Evolutionary conservation across 1,284 basidiomycete genomes (phyloP), one percentile per base, ranked within the genome.

Genomic region (Irpex lacteus): DNA sequence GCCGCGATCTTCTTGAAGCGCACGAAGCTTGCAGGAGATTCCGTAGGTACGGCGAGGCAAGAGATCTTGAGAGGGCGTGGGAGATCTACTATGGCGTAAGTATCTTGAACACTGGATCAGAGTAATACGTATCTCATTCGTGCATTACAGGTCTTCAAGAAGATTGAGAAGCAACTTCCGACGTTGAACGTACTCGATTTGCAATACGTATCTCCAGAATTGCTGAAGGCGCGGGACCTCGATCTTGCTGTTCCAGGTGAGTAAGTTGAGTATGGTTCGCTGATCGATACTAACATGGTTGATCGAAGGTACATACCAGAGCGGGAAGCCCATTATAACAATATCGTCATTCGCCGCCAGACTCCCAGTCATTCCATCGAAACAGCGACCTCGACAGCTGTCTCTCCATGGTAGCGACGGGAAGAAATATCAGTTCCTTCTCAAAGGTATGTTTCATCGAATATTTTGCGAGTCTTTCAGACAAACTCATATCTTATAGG

Each of bases 21-120:
- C 86, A 95, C 49, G 95, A 98, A 73, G 95, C 94, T 56, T 95
- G 95, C 70, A 84, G 90, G 61, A 84, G 95, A 53, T 99, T 94
- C 82, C 88, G 92, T 49, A 85, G 89, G 47, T 94, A 94, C 72
- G 93, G 94, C 44, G 96, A 99, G 74, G 86, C 88, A 63, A 88
- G 87, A 64, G 96, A 99, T 73, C 81, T 99, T 63, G 98, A 98
- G 74, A 95, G 95, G 74, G 98, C 98, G 15, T 99, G 98, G 98
- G 98, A 99, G 73, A 94, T 99, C 36, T 99, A 99, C 78, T 99
- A 98, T 73, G 89, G 90, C 59, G 89, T 88, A 74, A 64, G 83
- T 70, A 8, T 18, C 18, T 3, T 34, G 36, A 54, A 13, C 49
- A n/a, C 32, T 19, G 6, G n/a, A 2, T 19, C 11, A 19, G 11